Percentiles rank a stretch among this genome's conserved stretches.
phyloP scores from a whole-genome alignment of 768 basidiomycete species.

The Hypholoma sublateritium region DNA sequence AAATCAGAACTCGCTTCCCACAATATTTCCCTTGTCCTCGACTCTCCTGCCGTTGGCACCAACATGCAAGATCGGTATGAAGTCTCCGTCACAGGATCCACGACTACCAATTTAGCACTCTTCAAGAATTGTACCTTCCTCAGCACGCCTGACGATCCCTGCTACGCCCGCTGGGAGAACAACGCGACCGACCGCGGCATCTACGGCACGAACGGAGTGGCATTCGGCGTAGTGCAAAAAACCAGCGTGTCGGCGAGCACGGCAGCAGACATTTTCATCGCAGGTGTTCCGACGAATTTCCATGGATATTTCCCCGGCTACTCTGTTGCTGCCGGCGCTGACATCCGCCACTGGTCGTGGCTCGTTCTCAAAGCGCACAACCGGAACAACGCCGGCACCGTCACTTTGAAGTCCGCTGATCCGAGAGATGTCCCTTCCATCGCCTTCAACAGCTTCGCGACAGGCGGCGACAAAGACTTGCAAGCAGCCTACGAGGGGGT shows the following conservation, averaged over 20 bases:
- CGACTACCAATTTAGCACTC: not conserved
- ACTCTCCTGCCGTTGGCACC: slow-evolving; percentile 3
- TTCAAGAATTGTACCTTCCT: slow-evolving; percentile 2
- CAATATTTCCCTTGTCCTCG: not conserved
- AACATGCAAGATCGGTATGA: slow-evolving; percentile 8
- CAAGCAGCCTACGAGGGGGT: slow-evolving; percentile 1
- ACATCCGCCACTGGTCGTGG: slow-evolving; percentile 4
- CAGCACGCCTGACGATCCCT: slow-evolving; percentile 3
- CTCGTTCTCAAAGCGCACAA: slow-evolving; percentile 3
- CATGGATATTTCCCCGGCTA: slow-evolving; percentile 6
- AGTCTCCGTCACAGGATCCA: not conserved
- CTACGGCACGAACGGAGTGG: slow-evolving; percentile 6
- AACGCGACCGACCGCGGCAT: not conserved
- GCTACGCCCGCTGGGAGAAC: slow-evolving; percentile 1
- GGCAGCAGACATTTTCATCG: not conserved
- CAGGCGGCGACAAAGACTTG: not conserved
- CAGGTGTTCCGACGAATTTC: slow-evolving; percentile 2
- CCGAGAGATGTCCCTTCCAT: not conserved
- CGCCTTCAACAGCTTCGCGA: not conserved
- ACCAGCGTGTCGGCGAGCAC: not conserved
- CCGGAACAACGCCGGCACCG: slow-evolving; percentile 3
- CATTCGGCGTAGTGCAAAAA: slow-evolving; percentile 1
- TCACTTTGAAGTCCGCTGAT: slow-evolving; percentile 1
- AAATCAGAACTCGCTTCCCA: not conserved
- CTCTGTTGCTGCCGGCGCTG: not conserved